A percentile compares a stretch with the other conserved stretches of the same genome.
phyloP scores from a whole-genome alignment of 495 filamentous ascomycete genomes.

The Podospora anserina region DNA sequence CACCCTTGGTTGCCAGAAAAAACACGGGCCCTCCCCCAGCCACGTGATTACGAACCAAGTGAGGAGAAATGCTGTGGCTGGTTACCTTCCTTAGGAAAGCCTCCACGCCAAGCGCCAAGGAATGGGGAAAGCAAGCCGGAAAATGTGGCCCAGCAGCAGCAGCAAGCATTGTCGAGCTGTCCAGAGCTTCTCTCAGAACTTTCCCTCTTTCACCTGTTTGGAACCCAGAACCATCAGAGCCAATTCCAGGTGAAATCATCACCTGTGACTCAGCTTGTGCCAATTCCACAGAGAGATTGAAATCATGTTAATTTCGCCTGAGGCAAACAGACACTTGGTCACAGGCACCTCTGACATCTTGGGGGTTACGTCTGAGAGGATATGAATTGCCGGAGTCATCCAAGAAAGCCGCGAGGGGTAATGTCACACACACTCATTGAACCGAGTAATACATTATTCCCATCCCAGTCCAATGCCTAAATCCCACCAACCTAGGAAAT shows the following conservation, averaged over 20 bases:
- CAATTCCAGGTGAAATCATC: no score
- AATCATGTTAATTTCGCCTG: neutral
- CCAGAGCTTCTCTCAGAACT: neutral
- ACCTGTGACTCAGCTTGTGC: neutral
- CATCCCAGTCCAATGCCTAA: neutral
- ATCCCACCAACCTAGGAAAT: neutral
- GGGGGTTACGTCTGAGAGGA: neutral
- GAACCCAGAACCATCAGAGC: no score
- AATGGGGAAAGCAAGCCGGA: neutral
- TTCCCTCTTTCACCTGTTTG: neutral
- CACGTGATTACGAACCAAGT: slow-evolving; percentile 28
- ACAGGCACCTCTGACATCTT: neutral
- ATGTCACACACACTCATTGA: neutral
- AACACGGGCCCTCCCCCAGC: slow-evolving; percentile 15
- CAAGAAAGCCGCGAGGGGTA: neutral
- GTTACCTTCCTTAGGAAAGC: neutral
- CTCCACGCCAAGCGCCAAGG: neutral
- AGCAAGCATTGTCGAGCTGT: neutral
- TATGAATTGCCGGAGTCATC: neutral
- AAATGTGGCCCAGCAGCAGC: neutral
- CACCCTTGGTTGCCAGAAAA: slow-evolving; percentile 18
- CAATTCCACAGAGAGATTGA: neutral
- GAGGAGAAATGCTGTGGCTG: slow-evolving; percentile 23
- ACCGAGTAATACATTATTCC: slow-evolving; percentile 4
- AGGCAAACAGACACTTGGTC: neutral